Evolutionary conservation across 2,329 filamentous ascomycete genomes (phyloP), one percentile per base, ranked within the genome.

Genomic region (Clonostachys solani): DNA sequence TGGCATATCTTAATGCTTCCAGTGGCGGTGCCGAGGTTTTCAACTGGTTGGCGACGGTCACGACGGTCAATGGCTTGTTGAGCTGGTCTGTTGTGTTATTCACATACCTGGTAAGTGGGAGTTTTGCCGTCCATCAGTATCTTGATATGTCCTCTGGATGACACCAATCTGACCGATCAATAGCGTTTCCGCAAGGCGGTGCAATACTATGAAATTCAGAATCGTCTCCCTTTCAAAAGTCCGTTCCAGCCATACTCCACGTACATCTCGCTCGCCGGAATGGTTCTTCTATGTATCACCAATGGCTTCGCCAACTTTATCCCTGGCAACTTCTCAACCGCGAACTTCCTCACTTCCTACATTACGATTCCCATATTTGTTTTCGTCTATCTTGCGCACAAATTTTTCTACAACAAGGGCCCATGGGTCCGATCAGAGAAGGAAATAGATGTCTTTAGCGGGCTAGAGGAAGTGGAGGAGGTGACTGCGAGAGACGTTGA

Each of bases 1-100:
- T 87, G 17, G 76, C 77, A 8, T 88, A 86, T 60, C 47, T 58
- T 37, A 80, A 83, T 54, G 71, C 86, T 36, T 79, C 72, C 18
- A 74, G 74, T 52, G 61, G 68, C 44, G 72, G 78, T 1, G 70
- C 78, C 2, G 71, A 77, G 18, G 83, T 87, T 15, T 80, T 80
- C 60, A 74, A 73, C 50, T 80, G 75, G 76, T 72, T 80, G 50
- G 65, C 78, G 48, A 78, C 73, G 54, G 42, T 57, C 17, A 51
- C 46, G 29, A 56, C 53, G 37, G 51, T 50, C 4, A 46, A 47
- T 3, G 53, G 47, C 2, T 53, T 46, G 36, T 46, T 52, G 16
- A 47, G 47, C 8, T 59, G 55, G 54, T 52, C 12, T 45, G 44
- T 36, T 52, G 49, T 33, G 47, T 47, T 29, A 3, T 29, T 29